These are phyloP conservation scores for Saturnispora sanitii DNA, from an alignment of 805 yeast genomes.

Conservation along the genomic window DNA sequence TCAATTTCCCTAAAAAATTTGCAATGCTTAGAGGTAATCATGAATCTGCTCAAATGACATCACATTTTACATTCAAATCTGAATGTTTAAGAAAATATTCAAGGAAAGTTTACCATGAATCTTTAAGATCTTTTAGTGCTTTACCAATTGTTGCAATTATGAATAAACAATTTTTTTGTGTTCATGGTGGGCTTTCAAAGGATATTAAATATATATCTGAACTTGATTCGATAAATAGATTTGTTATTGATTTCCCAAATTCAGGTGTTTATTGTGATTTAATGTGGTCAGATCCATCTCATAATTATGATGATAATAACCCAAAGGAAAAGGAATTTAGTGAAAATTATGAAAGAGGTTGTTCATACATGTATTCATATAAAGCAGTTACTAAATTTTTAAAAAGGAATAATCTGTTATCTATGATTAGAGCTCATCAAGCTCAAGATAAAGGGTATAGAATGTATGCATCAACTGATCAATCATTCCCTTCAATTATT, in stretches of 20 bases:
- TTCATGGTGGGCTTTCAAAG: conserved; percentile 93
- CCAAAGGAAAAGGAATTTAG: conserved; percentile 33
- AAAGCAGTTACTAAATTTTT: conserved; percentile 73
- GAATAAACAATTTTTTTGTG: conserved; percentile 91
- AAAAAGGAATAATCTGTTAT: conserved; percentile 64
- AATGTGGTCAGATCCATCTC: conserved; percentile 95
- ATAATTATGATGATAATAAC: conserved; percentile 56
- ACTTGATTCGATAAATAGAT: conserved; percentile 60
- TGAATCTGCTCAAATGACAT: conserved; percentile 88
- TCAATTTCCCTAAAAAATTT: conserved; percentile 62
- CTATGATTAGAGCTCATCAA: conserved; percentile 92
- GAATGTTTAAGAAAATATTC: conserved; percentile 86
- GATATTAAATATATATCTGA: conserved; percentile 65
- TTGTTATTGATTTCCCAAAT: conserved; percentile 80
- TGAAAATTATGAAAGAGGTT: conserved; percentile 72
- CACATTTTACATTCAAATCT: conserved; percentile 83
- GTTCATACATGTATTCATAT: conserved; percentile 84
- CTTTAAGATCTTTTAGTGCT: conserved; percentile 71
- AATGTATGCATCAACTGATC: conserved; percentile 80
- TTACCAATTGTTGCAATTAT: conserved; percentile 87
- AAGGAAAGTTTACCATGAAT: conserved; percentile 52
- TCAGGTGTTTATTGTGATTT: conserved; percentile 90
- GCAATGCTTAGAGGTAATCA: conserved; percentile 90
- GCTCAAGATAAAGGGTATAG: conserved; percentile 97
- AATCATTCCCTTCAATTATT: conserved; percentile 83